Evolutionary conservation across 1,139 yeast species (phyloP).

Genomic region (Taiozyma sp.): DNA sequence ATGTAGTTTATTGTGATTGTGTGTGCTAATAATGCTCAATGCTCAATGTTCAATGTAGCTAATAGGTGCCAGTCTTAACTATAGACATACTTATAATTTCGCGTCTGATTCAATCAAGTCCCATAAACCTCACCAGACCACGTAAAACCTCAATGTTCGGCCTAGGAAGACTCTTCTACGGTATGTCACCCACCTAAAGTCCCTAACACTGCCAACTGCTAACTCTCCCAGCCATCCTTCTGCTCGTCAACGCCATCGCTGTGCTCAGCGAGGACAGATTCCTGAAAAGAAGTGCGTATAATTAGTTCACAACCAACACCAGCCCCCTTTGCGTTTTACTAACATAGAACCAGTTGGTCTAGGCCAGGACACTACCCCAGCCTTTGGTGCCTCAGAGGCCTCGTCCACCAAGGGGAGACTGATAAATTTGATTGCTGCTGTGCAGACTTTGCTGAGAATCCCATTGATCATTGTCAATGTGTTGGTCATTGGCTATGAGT

Average conservation of each 20-base stretch:
- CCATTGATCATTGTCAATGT: conserved; percentile 68
- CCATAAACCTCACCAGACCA: not conserved
- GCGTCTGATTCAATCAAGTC: not conserved
- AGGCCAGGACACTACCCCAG: conserved; percentile 33
- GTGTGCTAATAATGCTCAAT: too few relatives aligned
- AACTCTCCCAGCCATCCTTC: conserved; percentile 38
- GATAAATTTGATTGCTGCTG: conserved; percentile 62
- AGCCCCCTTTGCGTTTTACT: too few relatives aligned
- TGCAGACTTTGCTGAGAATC: conserved; percentile 68
- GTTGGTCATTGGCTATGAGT: conserved; percentile 63
- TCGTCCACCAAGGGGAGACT: conserved; percentile 48
- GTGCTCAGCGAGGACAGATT: conserved; percentile 80
- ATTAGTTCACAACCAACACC: too few relatives aligned
- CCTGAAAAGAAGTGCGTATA: conserved; percentile 55
- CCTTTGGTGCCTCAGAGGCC: conserved; percentile 36
- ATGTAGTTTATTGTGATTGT: not conserved
- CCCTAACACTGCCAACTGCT: not conserved
- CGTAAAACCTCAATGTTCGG: conserved; percentile 47
- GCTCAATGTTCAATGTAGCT: too few relatives aligned
- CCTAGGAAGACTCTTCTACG: conserved; percentile 60
- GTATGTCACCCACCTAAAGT: conserved; percentile 27
- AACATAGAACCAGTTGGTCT: conserved; percentile 36
- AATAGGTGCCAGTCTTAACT: too few relatives aligned
- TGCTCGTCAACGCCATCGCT: conserved; percentile 71
- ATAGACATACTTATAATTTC: not conserved